Evolutionary conservation across 306 rosid species (phyloP).

Genomic region (Casuarina equisetifolia): DNA sequence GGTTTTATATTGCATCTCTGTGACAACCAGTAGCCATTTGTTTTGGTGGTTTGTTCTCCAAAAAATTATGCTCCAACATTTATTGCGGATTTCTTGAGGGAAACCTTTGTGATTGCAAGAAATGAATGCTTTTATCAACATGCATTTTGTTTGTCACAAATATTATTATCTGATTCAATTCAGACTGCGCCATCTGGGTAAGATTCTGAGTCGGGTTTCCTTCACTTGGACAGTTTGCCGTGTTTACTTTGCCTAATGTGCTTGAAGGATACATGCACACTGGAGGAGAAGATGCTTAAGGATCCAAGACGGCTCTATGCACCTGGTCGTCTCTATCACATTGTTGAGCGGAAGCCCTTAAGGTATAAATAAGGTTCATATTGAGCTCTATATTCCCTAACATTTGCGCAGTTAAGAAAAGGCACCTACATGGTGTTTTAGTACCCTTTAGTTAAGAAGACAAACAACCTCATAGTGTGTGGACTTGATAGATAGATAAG

Average conservation of each 20-base stretch:
- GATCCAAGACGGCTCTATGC: constrained; percentile 95
- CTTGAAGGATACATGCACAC: constrained; percentile 90
- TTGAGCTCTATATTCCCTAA: neutral
- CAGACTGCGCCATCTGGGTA: constrained; percentile 21
- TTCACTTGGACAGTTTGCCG: constrained; percentile 73
- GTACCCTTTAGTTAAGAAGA: neutral
- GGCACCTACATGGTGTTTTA: neutral
- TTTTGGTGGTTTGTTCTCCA: neutral
- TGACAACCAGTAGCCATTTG: neutral
- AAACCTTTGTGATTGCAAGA: neutral
- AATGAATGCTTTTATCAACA: constrained; percentile 22
- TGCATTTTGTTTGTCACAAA: constrained; percentile 10
- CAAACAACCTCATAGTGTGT: neutral
- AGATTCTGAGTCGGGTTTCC: constrained; percentile 30
- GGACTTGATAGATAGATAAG: neutral
- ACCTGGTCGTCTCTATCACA: constrained; percentile 96
- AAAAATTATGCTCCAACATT: neutral
- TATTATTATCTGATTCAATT: constrained; percentile 11
- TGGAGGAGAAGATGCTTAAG: constrained; percentile 79
- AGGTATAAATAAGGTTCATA: constrained; percentile 50
- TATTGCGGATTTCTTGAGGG: neutral
- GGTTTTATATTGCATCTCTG: neutral
- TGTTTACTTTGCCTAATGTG: constrained; percentile 81
- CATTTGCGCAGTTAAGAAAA: neutral
- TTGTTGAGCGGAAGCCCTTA: constrained; percentile 91